Percentiles rank a stretch among this genome's conserved stretches.
Conservation (phyloP, 805 yeast genomes). For the Clavispora vitiphila region DNA sequence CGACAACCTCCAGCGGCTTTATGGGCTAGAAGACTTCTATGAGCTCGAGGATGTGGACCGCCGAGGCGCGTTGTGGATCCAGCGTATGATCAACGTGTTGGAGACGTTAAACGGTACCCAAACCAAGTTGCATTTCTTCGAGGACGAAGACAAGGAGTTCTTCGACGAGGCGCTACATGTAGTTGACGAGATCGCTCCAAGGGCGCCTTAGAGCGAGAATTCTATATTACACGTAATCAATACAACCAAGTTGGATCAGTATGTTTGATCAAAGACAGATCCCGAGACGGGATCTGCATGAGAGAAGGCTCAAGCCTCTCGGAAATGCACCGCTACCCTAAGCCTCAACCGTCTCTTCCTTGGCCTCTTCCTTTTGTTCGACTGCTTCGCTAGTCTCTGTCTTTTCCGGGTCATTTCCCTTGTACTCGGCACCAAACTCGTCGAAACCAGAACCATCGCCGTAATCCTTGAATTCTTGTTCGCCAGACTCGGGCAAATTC, state of each 20-base stretch:
- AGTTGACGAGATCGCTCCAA: not conserved
- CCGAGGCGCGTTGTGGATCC: slow-evolving; percentile 36
- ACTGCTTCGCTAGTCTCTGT: not conserved
- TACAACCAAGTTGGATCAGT: not conserved
- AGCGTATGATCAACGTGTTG: slow-evolving; percentile 26
- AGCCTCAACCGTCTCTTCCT: not conserved
- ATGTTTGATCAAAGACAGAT: not conserved
- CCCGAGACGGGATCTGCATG: slow-evolving; percentile 1
- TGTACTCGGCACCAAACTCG: slow-evolving; percentile 7
- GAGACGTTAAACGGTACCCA: slow-evolving; percentile 23
- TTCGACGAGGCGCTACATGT: slow-evolving; percentile 18
- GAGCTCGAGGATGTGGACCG: slow-evolving; percentile 34
- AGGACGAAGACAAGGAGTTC: slow-evolving; percentile 32
- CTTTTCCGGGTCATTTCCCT: not conserved
- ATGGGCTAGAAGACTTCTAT: slow-evolving; percentile 20
- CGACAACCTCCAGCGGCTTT: slow-evolving; percentile 18
- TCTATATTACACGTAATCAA: slow-evolving; percentile 7
- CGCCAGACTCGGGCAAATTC: slow-evolving; percentile 46
- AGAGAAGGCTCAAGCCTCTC: slow-evolving; percentile 1
- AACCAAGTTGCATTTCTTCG: slow-evolving; percentile 27
- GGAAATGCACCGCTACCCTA: not conserved
- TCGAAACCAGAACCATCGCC: slow-evolving; percentile 49
- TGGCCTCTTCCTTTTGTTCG: not conserved
- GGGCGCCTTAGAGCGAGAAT: not conserved
- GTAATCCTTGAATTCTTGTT: slow-evolving; percentile 59